These are phyloP conservation scores for Acacia acuminata DNA, from an alignment of 306 rosid species.

Conservation along the genomic window DNA sequence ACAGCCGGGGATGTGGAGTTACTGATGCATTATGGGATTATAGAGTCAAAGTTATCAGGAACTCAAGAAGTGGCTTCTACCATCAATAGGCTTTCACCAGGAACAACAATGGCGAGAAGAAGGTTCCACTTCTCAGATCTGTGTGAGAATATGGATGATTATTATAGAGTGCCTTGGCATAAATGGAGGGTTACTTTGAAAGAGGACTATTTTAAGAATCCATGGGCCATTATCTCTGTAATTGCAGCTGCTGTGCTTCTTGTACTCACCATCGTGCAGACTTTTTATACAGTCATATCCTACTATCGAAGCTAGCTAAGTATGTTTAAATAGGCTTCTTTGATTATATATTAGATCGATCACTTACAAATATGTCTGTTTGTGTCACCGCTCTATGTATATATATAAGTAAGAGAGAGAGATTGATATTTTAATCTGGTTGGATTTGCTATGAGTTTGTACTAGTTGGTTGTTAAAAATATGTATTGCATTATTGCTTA, in stretches of 20 bases:
- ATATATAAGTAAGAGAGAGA: too few relatives aligned
- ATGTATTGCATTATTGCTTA: neutral
- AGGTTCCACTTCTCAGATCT: conserved; percentile 5
- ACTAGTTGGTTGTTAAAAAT: neutral
- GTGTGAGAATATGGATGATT: neutral
- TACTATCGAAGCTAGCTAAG: neutral
- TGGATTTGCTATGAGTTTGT: neutral
- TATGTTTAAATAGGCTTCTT: neutral
- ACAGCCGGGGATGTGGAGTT: conserved; percentile 29
- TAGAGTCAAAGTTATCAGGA: conserved; percentile 24
- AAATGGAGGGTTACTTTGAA: neutral
- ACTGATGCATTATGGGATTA: conserved; percentile 30
- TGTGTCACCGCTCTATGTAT: neutral
- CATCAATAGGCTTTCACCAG: conserved; percentile 17
- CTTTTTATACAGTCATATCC: neutral
- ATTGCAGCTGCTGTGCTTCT: neutral
- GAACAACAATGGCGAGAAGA: neutral
- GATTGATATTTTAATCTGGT: too few relatives aligned
- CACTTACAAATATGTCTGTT: neutral
- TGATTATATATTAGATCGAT: too few relatives aligned
- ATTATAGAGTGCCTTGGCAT: neutral
- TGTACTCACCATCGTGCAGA: neutral
- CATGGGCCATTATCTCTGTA: neutral
- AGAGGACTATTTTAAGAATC: neutral
- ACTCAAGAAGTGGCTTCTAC: neutral